Evolutionary conservation across 2,329 filamentous ascomycete genomes (phyloP), one percentile per base, ranked within the genome.

Genomic region (Pseudopyrenochaeta lycopersici): DNA sequence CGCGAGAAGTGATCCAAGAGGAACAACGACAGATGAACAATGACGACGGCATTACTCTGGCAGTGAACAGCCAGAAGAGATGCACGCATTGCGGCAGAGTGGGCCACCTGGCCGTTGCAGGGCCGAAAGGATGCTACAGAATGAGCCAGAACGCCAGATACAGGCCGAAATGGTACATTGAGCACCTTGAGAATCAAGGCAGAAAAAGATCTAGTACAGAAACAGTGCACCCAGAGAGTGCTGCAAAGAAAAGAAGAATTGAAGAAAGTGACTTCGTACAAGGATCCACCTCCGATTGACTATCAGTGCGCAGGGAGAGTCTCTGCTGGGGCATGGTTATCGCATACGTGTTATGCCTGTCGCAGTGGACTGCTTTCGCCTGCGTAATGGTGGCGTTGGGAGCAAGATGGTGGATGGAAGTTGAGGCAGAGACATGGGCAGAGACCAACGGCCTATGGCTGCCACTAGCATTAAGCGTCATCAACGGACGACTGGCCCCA

Each of bases 11-110:
- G n/a, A n/a, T n/a, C n/a, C n/a, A 27, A 9, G 23, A 45, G 27
- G 42, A 45, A 21, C 27, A 45, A 32, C 27, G 27, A 21, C n/a
- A 45, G 42, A 32, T 45, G 27, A 45, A 45, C 29, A 45, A 45
- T 32, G 27, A 45, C 18, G 42, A 45, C 27, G 18, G 42, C 42
- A 45, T 45, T 27, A 45, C 42, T 21, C 42, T 45, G 18, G 42
- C 42, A 9, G 42, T 45, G 23, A 32, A 45, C 27, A 45, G 27
- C 27, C 27, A 45, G 27, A 45, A 45, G 42, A 45, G n/a, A 17
- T 45, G 27, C 42, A 45, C 42, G n/a, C 14, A 10, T n/a, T 45
- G 42, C 27, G 14, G 18, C 6, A 45, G 27, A 32, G n/a, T 21
- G 14, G 42, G 42, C 27, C 27, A 45, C 18, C 27, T 45, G 27